Percentiles rank a stretch among this genome's conserved stretches.
Conservation (phyloP, 768 basidiomycete genomes). For the Punctularia strigosozonata region DNA sequence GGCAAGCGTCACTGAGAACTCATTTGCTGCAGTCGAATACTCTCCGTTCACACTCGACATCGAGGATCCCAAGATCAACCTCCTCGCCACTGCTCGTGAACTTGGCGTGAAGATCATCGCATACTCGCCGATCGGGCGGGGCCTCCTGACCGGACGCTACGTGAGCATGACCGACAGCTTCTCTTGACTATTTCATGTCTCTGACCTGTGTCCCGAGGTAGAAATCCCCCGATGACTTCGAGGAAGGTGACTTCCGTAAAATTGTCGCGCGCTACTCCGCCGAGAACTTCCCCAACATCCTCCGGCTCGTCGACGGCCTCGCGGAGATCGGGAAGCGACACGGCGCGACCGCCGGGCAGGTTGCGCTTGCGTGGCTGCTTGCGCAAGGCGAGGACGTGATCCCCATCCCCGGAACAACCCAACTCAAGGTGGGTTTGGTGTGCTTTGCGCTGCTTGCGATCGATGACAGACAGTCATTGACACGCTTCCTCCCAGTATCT, state of each 20-base stretch:
- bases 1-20: too few species aligned
- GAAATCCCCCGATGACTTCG: conserved; percentile 23
- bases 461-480: background rate
- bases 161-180: conserved; percentile 14
- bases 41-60: conserved; percentile 37
- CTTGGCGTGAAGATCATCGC: conserved; percentile 37
- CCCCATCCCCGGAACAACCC: conserved; percentile 15
- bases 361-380: conserved; percentile 19
- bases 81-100: conserved; percentile 33
- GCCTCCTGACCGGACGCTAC: conserved; percentile 35
- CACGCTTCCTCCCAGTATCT: conserved; percentile 16
- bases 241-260: conserved; percentile 15
- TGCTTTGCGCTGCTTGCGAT: background rate
- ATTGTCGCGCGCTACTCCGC: conserved; percentile 14
- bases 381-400: conserved; percentile 18
- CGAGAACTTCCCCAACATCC: conserved; percentile 15
- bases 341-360: conserved; percentile 19
- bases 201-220: conserved; percentile 7
- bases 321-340: conserved; percentile 12
- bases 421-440: conserved; percentile 8
- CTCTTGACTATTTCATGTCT: conserved; percentile 2
- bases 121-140: conserved; percentile 41
- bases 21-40: too few species aligned
- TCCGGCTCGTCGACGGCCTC: conserved; percentile 11
- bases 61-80: conserved; percentile 28